Evolutionary conservation across 305 asterid species (phyloP).

Genomic region (Rubia tinctorum): DNA sequence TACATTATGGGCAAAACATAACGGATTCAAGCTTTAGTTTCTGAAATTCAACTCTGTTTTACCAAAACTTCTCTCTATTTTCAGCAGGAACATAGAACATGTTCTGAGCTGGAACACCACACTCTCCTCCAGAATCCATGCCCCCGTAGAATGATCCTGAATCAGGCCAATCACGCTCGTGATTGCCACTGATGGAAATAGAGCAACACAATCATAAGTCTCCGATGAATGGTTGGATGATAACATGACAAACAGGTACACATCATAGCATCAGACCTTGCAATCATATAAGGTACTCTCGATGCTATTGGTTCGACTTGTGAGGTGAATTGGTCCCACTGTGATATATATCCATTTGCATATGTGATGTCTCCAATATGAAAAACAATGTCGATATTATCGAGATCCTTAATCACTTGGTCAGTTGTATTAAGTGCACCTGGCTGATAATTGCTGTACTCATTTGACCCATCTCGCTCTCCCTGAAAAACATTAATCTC

Average conservation of each 20-base stretch:
- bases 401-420: conserved; percentile 56
- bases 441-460: conserved; percentile 63
- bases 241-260: too few species aligned
- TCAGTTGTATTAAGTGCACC: conserved; percentile 83
- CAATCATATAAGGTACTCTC: conserved; percentile 86
- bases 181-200: conserved; percentile 32
- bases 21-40: too few species aligned
- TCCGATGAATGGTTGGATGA: too few species aligned
- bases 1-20: too few species aligned
- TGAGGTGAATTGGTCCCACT: conserved; percentile 98
- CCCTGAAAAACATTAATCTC: conserved; percentile 20
- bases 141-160: conserved; percentile 28
- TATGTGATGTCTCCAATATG: conserved; percentile 81
- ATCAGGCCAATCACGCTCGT: conserved; percentile 33
- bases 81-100: conserved; percentile 34
- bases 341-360: conserved; percentile 88
- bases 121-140: conserved; percentile 38
- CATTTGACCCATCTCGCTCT: conserved; percentile 75
- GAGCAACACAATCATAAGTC: background rate
- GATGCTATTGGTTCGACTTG: conserved; percentile 88
- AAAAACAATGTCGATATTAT: conserved; percentile 72
- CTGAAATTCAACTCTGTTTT: conserved; percentile 48
- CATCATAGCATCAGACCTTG: conserved; percentile 76
- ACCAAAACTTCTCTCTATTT: conserved; percentile 86
- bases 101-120: conserved; percentile 31